phyloP scores from a whole-genome alignment of 495 filamentous ascomycete species.

The Glonium stellatum region DNA sequence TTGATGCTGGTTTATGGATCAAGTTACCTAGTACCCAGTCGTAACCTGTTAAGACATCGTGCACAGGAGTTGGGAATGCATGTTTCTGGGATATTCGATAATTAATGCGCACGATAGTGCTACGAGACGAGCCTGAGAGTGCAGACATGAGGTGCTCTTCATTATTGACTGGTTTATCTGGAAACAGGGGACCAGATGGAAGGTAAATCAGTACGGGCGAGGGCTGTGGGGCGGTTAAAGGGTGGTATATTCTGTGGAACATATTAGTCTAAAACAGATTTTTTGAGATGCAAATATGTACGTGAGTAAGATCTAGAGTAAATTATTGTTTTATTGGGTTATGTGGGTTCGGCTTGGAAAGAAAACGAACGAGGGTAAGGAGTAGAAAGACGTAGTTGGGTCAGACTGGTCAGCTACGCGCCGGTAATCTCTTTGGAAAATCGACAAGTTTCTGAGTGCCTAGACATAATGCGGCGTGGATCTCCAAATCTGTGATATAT shows the following conservation, averaged over 20 bases:
- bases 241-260: conserved; percentile 22
- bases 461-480: no score
- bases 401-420: no score
- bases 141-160: conserved; percentile 15
- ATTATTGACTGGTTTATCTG: conserved; percentile 3
- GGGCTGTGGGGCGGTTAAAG: neutral
- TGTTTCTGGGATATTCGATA: conserved; percentile 30
- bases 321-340: neutral
- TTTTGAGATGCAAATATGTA: neutral
- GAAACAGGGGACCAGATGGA: conserved; percentile 24
- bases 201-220: conserved; percentile 37
- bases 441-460: no score
- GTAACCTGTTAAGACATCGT: conserved; percentile 38
- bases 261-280: neutral
- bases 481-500: no score
- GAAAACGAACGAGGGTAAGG: no score
- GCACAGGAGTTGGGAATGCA: conserved; percentile 38
- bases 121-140: conserved; percentile 21
- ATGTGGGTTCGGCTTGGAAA: neutral
- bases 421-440: no score
- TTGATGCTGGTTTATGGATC: conserved; percentile 5
- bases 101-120: conserved; percentile 35
- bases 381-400: no score
- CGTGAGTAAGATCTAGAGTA: neutral
- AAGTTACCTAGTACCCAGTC: conserved; percentile 41